Conservation (phyloP, 2,329 filamentous ascomycete genomes). For the Colletotrichum sp. region DNA sequence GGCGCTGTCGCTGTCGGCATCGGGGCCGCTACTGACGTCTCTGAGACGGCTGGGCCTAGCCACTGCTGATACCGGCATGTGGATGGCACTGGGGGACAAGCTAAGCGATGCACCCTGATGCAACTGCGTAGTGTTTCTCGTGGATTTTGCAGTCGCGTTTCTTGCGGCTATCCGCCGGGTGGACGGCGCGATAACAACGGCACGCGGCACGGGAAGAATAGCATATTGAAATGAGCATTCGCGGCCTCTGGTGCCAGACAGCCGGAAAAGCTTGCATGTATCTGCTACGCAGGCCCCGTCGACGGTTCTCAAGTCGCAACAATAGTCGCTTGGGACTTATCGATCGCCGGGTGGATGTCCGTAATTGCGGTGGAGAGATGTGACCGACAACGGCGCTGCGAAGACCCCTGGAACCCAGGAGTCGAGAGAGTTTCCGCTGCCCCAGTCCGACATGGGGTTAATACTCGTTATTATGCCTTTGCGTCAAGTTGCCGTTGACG, state of each 20-base stretch:
- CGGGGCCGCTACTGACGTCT: neutral
- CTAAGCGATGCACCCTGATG: neutral
- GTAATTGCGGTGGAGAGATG: slow-evolving; percentile 9
- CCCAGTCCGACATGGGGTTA: neutral
- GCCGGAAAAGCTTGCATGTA: neutral
- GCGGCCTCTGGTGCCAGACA: neutral
- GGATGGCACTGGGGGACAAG: neutral
- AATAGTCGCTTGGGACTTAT: slow-evolving; percentile 9
- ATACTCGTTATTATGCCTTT: slow-evolving; percentile 8
- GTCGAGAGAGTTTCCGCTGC: neutral
- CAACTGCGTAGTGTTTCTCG: neutral
- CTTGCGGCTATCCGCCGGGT: neutral
- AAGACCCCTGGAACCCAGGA: neutral
- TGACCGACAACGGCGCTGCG: slow-evolving; percentile 10
- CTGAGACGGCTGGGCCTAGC: neutral
- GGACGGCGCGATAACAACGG: neutral
- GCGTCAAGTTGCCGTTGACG: neutral
- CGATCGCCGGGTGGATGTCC: slow-evolving; percentile 1
- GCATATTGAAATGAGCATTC: neutral
- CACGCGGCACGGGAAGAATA: neutral
- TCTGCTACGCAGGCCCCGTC: neutral
- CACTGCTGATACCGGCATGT: neutral
- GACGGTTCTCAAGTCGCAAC: slow-evolving; percentile 6
- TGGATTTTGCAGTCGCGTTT: neutral
- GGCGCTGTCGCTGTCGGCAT: neutral